Evolutionary conservation across 371 early-diverging fungal genomes (phyloP).

Genomic region (Rhizopus arrhizus): DNA sequence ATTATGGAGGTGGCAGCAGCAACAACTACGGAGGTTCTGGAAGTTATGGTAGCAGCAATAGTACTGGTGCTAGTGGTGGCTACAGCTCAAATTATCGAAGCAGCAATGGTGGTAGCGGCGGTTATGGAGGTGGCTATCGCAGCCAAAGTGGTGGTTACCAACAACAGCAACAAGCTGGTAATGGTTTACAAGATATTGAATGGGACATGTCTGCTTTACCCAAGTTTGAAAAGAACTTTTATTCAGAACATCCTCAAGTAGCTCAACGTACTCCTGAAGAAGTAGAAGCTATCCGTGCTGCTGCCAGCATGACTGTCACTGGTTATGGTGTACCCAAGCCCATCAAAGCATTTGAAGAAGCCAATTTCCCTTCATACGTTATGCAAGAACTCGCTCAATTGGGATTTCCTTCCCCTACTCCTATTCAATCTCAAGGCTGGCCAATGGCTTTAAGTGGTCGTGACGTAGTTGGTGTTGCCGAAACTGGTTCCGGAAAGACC

Average conservation of each 20-base stretch:
- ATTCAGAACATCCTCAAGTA: slow-evolving; percentile 73
- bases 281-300: slow-evolving; percentile 63
- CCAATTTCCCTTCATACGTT: slow-evolving; percentile 84
- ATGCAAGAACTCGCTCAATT: slow-evolving; percentile 82
- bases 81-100: slow-evolving; percentile 39
- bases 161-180: slow-evolving; percentile 65
- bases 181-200: slow-evolving; percentile 59
- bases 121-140: slow-evolving; percentile 41
- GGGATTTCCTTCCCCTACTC: slow-evolving; percentile 91
- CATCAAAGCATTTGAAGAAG: slow-evolving; percentile 79
- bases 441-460: slow-evolving; percentile 98
- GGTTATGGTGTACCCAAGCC: slow-evolving; percentile 80
- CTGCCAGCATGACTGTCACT: slow-evolving; percentile 74
- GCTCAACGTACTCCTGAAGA: slow-evolving; percentile 62
- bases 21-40: slow-evolving; percentile 29
- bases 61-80: slow-evolving; percentile 1
- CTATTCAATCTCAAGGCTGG: slow-evolving; percentile 99
- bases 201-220: slow-evolving; percentile 75
- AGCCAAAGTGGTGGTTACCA: slow-evolving; percentile 52
- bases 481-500: slow-evolving; percentile 99
- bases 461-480: slow-evolving; percentile 98
- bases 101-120: slow-evolving; percentile 20
- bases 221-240: slow-evolving; percentile 94
- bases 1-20: slow-evolving; percentile 23
- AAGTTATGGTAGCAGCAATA: slow-evolving; percentile 33